These are phyloP conservation scores for Guadua angustifolia DNA, from an alignment of 176 grass and related monocot species.

Conservation along the genomic window DNA sequence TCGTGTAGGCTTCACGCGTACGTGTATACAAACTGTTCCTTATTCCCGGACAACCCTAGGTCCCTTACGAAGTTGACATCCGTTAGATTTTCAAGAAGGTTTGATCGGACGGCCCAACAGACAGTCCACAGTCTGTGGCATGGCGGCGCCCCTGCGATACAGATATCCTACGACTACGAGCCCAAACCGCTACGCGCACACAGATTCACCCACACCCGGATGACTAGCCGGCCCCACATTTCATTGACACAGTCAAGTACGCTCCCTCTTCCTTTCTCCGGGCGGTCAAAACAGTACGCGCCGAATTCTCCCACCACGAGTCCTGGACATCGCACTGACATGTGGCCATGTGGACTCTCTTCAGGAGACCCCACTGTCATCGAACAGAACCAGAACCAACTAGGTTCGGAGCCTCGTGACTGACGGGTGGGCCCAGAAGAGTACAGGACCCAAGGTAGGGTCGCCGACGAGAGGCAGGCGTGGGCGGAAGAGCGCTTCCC, in stretches of 20 bases:
- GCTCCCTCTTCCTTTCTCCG: neutral
- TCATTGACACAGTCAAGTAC: neutral
- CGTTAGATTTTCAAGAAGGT: neutral
- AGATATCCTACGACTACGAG: conserved; percentile 49
- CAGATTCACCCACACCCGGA: neutral
- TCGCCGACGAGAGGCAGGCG: conserved; percentile 46
- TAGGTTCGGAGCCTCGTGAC: rapidly evolving
- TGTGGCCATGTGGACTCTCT: neutral
- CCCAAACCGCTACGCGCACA: conserved; percentile 25
- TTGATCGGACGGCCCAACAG: conserved; percentile 25
- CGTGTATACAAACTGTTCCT: neutral
- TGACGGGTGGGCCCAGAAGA: rapidly evolving
- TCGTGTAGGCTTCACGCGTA: conserved; percentile 25
- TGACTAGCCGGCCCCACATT: neutral
- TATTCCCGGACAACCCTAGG: neutral
- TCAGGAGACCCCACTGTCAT: neutral
- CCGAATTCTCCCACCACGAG: conserved; percentile 18
- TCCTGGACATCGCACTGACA: neutral
- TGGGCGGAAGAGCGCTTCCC: conserved; percentile 59
- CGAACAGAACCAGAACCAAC: neutral
- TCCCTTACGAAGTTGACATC: neutral
- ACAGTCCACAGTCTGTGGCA: conserved; percentile 31
- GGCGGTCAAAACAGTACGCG: conserved; percentile 41
- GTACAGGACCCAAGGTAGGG: neutral
- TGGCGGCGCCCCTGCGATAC: conserved; percentile 39